Percentiles rank a stretch among this genome's conserved stretches.
Evolutionary conservation across 1,284 basidiomycete genomes (phyloP).

Genomic region (Coriolopsis trogii): DNA sequence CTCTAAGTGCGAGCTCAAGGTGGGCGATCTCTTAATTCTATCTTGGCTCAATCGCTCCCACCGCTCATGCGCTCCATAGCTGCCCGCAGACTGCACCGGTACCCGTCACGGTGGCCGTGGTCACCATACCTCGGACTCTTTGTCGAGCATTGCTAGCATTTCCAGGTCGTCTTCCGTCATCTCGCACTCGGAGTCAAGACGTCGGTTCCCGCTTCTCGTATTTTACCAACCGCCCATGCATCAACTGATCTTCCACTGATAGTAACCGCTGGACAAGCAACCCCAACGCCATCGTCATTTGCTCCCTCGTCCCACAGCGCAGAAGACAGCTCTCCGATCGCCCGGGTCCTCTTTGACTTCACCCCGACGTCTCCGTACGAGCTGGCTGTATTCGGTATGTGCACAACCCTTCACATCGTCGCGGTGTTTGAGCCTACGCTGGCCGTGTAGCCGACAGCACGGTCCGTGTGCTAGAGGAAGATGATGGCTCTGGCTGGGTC

Average conservation of each 20-base stretch:
- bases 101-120: conserved; percentile 27
- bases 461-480: conserved; percentile 69
- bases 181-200: conserved; percentile 34
- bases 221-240: background rate
- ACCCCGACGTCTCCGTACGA: conserved; percentile 76
- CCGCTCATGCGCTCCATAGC: conserved; percentile 51
- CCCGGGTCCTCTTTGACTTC: conserved; percentile 72
- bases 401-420: conserved; percentile 3
- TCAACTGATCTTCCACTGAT: conserved; percentile 1
- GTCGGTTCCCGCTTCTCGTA: conserved; percentile 16
- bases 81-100: conserved; percentile 72
- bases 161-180: conserved; percentile 36
- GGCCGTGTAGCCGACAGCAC: conserved; percentile 52
- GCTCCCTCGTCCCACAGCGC: conserved; percentile 44
- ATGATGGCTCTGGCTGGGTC: conserved; percentile 87
- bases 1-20: conserved; percentile 84
- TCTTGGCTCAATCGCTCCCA: conserved; percentile 7
- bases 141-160: conserved; percentile 28
- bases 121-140: conserved; percentile 24
- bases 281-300: conserved; percentile 59
- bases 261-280: conserved; percentile 23
- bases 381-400: conserved; percentile 60
- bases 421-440: conserved; percentile 14
- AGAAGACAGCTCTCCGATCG: conserved; percentile 49
- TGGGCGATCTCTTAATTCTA: conserved; percentile 29